Conservation (phyloP, 2,329 filamentous ascomycete species). For the Fusarium protoensiforme region DNA sequence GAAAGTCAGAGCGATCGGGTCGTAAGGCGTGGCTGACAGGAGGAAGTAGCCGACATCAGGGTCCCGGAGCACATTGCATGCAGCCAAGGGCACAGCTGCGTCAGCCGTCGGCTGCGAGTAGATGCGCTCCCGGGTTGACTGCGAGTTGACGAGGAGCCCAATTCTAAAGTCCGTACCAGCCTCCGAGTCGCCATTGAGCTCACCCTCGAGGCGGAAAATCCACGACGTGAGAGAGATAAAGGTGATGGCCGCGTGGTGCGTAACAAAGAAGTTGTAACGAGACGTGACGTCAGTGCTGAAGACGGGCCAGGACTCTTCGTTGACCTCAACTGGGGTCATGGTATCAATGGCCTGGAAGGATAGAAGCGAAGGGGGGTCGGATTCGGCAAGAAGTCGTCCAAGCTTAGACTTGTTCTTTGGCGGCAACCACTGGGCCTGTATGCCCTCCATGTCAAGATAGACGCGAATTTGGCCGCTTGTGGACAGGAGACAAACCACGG, state of each 20-base stretch:
- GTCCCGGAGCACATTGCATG: constrained; percentile 65
- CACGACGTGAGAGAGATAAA: constrained; percentile 70
- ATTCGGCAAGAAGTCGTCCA: constrained; percentile 51
- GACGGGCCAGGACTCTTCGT: constrained; percentile 69
- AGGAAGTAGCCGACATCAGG: constrained; percentile 73
- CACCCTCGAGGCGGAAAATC: constrained; percentile 72
- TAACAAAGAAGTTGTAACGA: constrained; percentile 72
- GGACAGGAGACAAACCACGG: constrained; percentile 69
- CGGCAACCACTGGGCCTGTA: constrained; percentile 75
- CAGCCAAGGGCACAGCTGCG: constrained; percentile 61
- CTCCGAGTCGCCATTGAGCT: constrained; percentile 66
- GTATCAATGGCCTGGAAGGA: constrained; percentile 73
- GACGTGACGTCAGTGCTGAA: constrained; percentile 71
- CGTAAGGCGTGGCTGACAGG: constrained; percentile 67
- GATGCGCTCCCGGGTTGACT: constrained; percentile 67
- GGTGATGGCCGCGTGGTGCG: constrained; percentile 69
- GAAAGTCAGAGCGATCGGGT: constrained; percentile 69
- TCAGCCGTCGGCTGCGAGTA: constrained; percentile 64
- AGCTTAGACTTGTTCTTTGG: constrained; percentile 63
- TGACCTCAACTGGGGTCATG: constrained; percentile 64
- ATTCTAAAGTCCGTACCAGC: constrained; percentile 71
- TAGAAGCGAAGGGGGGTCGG: constrained; percentile 61
- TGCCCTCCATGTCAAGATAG: constrained; percentile 70
- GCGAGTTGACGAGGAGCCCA: constrained; percentile 68
- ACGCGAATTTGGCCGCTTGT: constrained; percentile 70